A percentile compares a stretch with the other conserved stretches of the same genome.
These are phyloP conservation scores for Scheffersomyces illinoinensis DNA, from an alignment of 1,139 yeast species.

Conservation along the genomic window DNA sequence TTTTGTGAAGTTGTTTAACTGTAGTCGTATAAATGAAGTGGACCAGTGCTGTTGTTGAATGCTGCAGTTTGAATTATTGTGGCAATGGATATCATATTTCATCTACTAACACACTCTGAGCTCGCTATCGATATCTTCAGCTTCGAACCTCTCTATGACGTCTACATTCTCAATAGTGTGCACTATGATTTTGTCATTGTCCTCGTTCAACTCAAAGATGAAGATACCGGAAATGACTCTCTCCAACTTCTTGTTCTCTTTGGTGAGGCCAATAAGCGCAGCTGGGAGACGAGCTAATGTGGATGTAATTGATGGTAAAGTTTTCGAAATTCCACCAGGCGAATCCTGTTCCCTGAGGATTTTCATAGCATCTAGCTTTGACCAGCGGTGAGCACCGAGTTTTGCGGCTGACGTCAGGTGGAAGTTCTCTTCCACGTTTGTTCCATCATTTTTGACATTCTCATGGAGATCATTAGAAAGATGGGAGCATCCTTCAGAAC, in stretches of 20 bases:
- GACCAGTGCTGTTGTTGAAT: too few relatives aligned
- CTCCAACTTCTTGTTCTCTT: constrained; percentile 38
- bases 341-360: constrained; percentile 10
- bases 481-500: constrained; percentile 53
- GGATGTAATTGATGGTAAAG: constrained; percentile 22
- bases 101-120: constrained; percentile 29
- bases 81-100: not conserved
- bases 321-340: constrained; percentile 5
- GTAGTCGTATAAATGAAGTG: not conserved
- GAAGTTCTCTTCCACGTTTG: constrained; percentile 5
- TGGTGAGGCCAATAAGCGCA: constrained; percentile 34
- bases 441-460: not conserved
- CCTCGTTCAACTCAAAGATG: constrained; percentile 67
- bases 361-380: constrained; percentile 31
- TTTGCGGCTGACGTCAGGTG: constrained; percentile 41
- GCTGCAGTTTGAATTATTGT: too few relatives aligned
- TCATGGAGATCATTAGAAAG: constrained; percentile 19
- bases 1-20: not conserved
- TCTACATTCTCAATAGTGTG: constrained; percentile 80
- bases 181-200: constrained; percentile 59
- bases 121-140: constrained; percentile 28
- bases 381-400: constrained; percentile 42
- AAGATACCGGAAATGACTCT: constrained; percentile 68
- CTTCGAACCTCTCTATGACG: constrained; percentile 49
- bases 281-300: constrained; percentile 28